A percentile compares a stretch with the other conserved stretches of the same genome.
Evolutionary conservation across 106 monocot species (phyloP).

Genomic region (Allium sativum): DNA sequence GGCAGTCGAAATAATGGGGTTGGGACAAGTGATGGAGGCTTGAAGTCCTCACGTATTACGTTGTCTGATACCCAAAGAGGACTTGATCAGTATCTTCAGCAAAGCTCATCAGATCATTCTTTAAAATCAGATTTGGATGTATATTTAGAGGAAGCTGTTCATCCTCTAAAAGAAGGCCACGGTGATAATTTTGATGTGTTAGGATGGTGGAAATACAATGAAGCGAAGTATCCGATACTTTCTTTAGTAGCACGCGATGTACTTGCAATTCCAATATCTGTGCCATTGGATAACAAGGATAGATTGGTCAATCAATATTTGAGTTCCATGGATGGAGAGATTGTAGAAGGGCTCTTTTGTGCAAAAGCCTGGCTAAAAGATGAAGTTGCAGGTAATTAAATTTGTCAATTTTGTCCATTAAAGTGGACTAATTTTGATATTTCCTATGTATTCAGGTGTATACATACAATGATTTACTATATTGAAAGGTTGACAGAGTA

Average conservation of each 20-base stretch:
- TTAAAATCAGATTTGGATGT: constrained; percentile 66
- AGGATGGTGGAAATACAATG: constrained; percentile 69
- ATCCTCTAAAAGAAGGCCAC: constrained; percentile 34
- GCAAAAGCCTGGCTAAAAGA: constrained; percentile 64
- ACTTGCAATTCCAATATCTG: constrained; percentile 32
- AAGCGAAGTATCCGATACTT: constrained; percentile 61
- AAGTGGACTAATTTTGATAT: too few species aligned
- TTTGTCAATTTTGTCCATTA: neutral
- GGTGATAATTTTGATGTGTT: constrained; percentile 50
- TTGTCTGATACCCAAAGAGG: constrained; percentile 52
- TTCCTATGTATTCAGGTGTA: too few species aligned
- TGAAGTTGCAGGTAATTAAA: constrained; percentile 43
- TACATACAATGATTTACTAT: neutral
- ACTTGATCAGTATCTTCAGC: constrained; percentile 69
- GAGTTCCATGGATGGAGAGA: constrained; percentile 34
- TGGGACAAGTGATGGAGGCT: constrained; percentile 17
- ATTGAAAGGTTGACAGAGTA: neutral
- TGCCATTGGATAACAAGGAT: constrained; percentile 29
- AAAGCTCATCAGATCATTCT: constrained; percentile 44
- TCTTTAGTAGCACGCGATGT: constrained; percentile 60
- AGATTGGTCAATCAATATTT: constrained; percentile 37
- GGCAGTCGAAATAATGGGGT: constrained; percentile 14
- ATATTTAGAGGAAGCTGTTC: constrained; percentile 65
- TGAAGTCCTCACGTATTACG: constrained; percentile 40
- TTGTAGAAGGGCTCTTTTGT: constrained; percentile 45